These are phyloP conservation scores for Apocynum venetum DNA, from an alignment of 257 asterid species.

Conservation along the genomic window DNA sequence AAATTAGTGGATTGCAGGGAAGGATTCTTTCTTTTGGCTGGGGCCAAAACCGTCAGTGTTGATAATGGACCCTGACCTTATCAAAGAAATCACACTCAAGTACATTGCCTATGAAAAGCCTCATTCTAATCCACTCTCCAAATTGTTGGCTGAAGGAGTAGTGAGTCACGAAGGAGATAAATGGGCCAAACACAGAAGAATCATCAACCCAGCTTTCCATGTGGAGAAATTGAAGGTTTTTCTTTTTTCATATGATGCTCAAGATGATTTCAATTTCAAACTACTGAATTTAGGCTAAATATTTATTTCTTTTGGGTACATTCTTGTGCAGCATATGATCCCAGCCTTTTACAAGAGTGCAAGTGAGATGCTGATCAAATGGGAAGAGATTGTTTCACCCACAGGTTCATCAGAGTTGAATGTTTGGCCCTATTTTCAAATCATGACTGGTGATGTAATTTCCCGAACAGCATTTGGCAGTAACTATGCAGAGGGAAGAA, in stretches of 20 bases:
- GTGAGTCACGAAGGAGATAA: background rate
- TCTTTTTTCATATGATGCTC: no score
- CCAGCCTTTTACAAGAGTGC: conserved; percentile 18
- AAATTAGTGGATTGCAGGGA: conserved; percentile 28
- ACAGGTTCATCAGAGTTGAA: conserved; percentile 16
- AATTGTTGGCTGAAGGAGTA: background rate
- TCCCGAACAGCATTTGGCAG: conserved; percentile 1
- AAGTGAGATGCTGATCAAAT: conserved; percentile 13
- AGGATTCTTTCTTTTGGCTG: conserved; percentile 33
- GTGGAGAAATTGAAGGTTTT: no score
- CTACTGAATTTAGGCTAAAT: no score
- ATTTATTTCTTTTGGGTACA: no score
- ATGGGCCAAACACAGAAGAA: no score
- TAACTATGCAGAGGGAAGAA: conserved; percentile 19
- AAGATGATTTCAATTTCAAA: no score
- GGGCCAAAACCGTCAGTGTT: conserved; percentile 38
- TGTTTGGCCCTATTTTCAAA: conserved; percentile 23
- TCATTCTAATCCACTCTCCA: background rate
- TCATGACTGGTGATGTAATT: conserved; percentile 18
- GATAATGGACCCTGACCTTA: conserved; percentile 29
- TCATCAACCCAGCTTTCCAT: no score
- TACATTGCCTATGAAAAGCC: background rate
- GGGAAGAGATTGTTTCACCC: background rate
- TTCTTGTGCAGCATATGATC: conserved; percentile 15
- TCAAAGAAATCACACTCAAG: background rate